phyloP scores from a whole-genome alignment of 2,329 filamentous ascomycete species.

The Pseudogymnoascus sp. region DNA sequence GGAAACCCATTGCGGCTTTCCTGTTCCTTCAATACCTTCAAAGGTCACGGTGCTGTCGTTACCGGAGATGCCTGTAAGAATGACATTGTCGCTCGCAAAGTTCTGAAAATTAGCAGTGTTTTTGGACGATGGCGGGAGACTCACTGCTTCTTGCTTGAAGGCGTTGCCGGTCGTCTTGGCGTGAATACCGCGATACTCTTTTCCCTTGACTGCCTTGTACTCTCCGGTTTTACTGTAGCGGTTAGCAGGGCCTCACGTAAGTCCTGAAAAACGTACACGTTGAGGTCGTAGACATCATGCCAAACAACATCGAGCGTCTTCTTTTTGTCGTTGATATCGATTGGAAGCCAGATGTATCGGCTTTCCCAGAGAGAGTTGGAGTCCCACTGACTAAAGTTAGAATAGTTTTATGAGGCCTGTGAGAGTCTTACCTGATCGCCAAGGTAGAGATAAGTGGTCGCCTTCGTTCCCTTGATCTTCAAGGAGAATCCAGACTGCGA shows the following conservation, averaged over 20 bases:
- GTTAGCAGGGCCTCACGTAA: too few species aligned
- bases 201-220: slow-evolving; percentile 35
- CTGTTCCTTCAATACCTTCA: slow-evolving; percentile 38
- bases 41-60: slow-evolving; percentile 48
- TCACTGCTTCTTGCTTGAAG: slow-evolving; percentile 50
- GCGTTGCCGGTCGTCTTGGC: slow-evolving; percentile 39
- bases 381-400: slow-evolving; percentile 34
- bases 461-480: slow-evolving; percentile 38
- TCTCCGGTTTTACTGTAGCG: slow-evolving; percentile 35
- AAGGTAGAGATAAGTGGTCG: slow-evolving; percentile 40
- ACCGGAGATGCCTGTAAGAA: slow-evolving; percentile 44
- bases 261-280: too few species aligned
- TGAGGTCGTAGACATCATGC: slow-evolving; percentile 48
- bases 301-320: slow-evolving; percentile 42
- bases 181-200: slow-evolving; percentile 38
- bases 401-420: too few species aligned
- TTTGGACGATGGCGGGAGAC: slow-evolving; percentile 16
- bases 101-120: slow-evolving; percentile 19
- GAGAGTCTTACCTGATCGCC: neutral
- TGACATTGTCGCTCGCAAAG: slow-evolving; percentile 39
- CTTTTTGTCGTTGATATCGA: slow-evolving; percentile 43
- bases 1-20: slow-evolving; percentile 47
- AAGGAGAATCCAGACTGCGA: slow-evolving; percentile 44
- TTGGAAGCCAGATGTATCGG: slow-evolving; percentile 48
- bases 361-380: slow-evolving; percentile 48